A percentile compares a stretch with the other conserved stretches of the same genome.
Evolutionary conservation across 192 early-diverging fungal genomes (phyloP).

Genomic region (Coemansia sp.): DNA sequence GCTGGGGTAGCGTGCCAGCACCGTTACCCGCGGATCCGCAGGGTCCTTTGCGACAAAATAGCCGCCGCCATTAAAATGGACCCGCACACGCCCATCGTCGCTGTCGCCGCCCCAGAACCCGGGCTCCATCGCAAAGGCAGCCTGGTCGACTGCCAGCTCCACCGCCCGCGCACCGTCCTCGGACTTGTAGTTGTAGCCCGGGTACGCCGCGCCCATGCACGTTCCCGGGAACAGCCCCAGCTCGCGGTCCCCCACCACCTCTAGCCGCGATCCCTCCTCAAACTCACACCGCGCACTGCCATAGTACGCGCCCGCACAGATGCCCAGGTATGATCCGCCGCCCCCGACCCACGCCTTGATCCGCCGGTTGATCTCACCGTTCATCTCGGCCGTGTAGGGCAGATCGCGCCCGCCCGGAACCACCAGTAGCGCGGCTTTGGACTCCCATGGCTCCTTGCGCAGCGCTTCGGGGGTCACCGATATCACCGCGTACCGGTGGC

Average conservation of each 20-base stretch:
- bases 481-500: conserved; percentile 83
- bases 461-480: conserved; percentile 69
- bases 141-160: conserved; percentile 37
- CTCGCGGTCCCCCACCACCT: conserved; percentile 70
- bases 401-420: conserved; percentile 86
- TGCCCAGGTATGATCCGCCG: conserved; percentile 86
- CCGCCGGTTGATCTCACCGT: conserved; percentile 53
- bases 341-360: conserved; percentile 61
- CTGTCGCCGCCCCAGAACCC: conserved; percentile 37
- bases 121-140: conserved; percentile 13
- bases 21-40: conserved; percentile 4
- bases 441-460: conserved; percentile 77
- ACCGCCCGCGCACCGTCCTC: conserved; percentile 69
- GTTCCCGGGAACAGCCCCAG: conserved; percentile 65
- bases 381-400: conserved; percentile 71
- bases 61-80: conserved; percentile 72
- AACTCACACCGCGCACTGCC: conserved; percentile 67
- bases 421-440: conserved; percentile 77
- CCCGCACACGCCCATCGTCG: conserved; percentile 30
- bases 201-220: conserved; percentile 66
- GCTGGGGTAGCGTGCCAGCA: conserved; percentile 38
- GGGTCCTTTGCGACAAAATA: conserved; percentile 54
- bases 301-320: conserved; percentile 92
- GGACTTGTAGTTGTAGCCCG: conserved; percentile 80
- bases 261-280: conserved; percentile 56